phyloP scores from a whole-genome alignment of 2,329 filamentous ascomycete species.

The Neopestalotiopsis sp. region DNA sequence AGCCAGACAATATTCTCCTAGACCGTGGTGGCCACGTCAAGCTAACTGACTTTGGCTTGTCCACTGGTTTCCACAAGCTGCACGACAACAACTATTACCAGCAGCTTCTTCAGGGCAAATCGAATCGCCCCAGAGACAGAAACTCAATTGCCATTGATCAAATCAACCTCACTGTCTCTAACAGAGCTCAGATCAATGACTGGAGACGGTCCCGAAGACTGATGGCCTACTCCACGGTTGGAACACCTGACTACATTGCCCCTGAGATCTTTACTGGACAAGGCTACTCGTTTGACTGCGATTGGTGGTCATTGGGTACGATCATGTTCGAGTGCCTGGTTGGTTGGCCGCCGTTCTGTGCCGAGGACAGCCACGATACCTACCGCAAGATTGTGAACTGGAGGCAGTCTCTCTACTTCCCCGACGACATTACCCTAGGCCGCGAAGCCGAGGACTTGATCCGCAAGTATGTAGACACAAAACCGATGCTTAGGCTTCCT shows the following conservation, averaged over 20 bases:
- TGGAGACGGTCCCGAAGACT: slow-evolving; percentile 95
- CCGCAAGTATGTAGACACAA: slow-evolving; percentile 69
- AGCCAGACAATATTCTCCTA: slow-evolving; percentile 97
- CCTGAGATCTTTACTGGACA: slow-evolving; percentile 97
- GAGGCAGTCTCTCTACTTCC: slow-evolving; percentile 94
- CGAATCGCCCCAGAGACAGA: slow-evolving; percentile 77
- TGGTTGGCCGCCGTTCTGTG: slow-evolving; percentile 98
- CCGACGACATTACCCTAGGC: slow-evolving; percentile 89
- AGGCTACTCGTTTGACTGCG: slow-evolving; percentile 94
- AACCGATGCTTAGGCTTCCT: background rate
- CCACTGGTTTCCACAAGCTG: slow-evolving; percentile 96
- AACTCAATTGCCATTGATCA: slow-evolving; percentile 96
- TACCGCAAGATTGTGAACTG: slow-evolving; percentile 99
- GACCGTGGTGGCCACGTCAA: slow-evolving; percentile 97
- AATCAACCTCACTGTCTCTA: slow-evolving; percentile 97
- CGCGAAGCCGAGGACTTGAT: slow-evolving; percentile 91
- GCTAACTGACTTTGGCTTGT: slow-evolving; percentile 96
- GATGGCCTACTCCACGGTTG: slow-evolving; percentile 98
- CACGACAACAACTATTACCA: slow-evolving; percentile 99
- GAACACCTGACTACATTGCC: slow-evolving; percentile 97
- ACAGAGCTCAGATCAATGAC: slow-evolving; percentile 97
- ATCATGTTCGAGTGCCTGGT: slow-evolving; percentile 99
- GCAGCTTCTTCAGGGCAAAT: slow-evolving; percentile 84
- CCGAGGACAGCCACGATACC: slow-evolving; percentile 95
- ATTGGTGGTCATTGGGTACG: slow-evolving; percentile 98